phyloP scores from a whole-genome alignment of 1,139 yeast genomes.

The Groenewaldozyma sp. region DNA sequence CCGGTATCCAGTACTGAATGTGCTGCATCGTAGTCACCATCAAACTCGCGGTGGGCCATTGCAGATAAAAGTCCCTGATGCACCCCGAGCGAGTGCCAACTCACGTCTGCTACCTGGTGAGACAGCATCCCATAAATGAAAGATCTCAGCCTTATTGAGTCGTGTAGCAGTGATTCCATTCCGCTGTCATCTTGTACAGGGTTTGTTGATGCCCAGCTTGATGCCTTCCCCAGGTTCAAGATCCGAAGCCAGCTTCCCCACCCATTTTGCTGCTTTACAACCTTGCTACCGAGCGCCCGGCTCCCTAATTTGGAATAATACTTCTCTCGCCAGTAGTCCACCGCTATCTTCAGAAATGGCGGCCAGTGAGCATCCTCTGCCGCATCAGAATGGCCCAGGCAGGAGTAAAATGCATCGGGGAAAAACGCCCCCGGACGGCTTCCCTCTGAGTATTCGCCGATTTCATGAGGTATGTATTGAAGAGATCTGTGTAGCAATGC shows the following conservation, averaged over 20 bases:
- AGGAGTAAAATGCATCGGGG: conserved; percentile 54
- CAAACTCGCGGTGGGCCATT: conserved; percentile 41
- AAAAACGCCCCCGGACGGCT: conserved; percentile 47
- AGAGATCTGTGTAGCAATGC: conserved; percentile 33
- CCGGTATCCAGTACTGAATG: conserved; percentile 47
- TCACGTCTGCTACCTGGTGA: conserved; percentile 50
- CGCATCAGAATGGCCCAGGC: conserved; percentile 39
- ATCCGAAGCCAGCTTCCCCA: conserved; percentile 1
- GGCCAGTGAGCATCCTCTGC: conserved; percentile 64
- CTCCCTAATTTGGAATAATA: conserved; percentile 14
- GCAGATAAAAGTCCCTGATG: conserved; percentile 43
- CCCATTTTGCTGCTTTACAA: not conserved
- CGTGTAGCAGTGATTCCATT: not conserved
- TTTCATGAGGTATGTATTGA: conserved; percentile 25
- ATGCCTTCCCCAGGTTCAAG: too few species aligned
- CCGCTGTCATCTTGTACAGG: not conserved
- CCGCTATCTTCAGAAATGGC: conserved; percentile 41
- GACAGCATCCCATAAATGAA: conserved; percentile 46
- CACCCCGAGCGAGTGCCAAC: conserved; percentile 53
- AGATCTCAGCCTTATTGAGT: conserved; percentile 32
- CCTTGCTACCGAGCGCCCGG: not conserved
- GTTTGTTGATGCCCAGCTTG: too few species aligned
- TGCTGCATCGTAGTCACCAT: conserved; percentile 38
- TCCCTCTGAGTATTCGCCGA: conserved; percentile 17
- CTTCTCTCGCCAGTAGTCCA: conserved; percentile 31